Percentiles rank a stretch among this genome's conserved stretches.
These are phyloP conservation scores for Tetragonia tetragonoides DNA, from an alignment of 148 eudicot genomes.

Conservation along the genomic window DNA sequence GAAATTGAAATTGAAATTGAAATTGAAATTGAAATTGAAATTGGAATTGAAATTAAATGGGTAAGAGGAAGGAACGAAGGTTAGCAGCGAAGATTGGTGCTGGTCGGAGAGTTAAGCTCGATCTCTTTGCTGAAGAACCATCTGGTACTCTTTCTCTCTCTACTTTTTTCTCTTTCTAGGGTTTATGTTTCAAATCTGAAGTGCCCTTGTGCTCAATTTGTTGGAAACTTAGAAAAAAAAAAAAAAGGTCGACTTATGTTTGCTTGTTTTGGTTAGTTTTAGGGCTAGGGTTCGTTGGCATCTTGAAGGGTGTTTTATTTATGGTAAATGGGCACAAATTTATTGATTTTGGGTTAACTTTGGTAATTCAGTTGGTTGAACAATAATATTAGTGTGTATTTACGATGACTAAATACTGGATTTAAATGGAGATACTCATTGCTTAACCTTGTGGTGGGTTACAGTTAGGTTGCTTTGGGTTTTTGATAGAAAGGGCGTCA, in stretches of 20 bases:
- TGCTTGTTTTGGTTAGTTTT: background rate
- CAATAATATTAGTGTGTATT: too few relatives aligned
- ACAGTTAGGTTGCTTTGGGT: too few relatives aligned
- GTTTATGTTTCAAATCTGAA: background rate
- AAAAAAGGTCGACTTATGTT: background rate
- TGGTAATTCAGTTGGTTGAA: background rate
- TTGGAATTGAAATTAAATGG: constrained; percentile 39
- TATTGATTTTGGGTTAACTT: background rate
- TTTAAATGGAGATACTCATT: too few relatives aligned
- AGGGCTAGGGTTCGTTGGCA: background rate
- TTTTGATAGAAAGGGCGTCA: too few relatives aligned
- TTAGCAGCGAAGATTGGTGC: constrained; percentile 64
- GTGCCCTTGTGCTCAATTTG: background rate
- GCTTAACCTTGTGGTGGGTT: too few relatives aligned
- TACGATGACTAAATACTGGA: too few relatives aligned
- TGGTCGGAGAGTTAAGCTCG: constrained; percentile 91
- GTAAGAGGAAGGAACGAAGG: constrained; percentile 87
- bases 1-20: too few relatives aligned
- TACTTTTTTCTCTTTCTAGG: background rate
- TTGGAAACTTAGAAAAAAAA: background rate
- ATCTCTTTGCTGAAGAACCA: constrained; percentile 94
- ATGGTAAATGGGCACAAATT: too few relatives aligned
- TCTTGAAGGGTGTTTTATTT: background rate
- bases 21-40: background rate
- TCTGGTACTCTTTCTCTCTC: constrained; percentile 51